Percentiles rank a stretch among this genome's conserved stretches.
These are phyloP conservation scores for Aquilaria yunnanensis DNA, from an alignment of 345 rosid genomes.

Conservation along the genomic window DNA sequence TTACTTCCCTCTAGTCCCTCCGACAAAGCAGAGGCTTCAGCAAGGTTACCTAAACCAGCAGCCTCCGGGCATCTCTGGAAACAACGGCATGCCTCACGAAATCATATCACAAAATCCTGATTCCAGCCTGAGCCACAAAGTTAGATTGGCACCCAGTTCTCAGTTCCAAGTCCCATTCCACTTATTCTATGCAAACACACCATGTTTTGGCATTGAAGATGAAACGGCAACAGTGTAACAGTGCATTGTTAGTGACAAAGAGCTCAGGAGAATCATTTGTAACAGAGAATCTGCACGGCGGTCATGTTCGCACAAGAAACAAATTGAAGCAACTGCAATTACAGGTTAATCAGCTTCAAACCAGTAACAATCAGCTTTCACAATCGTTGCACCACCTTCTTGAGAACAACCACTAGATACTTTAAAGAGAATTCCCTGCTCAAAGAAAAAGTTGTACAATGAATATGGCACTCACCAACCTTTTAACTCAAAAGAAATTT, in stretches of 20 bases:
- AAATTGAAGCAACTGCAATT: constrained; percentile 60
- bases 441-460: constrained; percentile 59
- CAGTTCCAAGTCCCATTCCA: constrained; percentile 28
- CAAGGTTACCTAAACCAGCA: constrained; percentile 11
- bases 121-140: constrained; percentile 19
- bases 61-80: constrained; percentile 17
- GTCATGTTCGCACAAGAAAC: constrained; percentile 64
- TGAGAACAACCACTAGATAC: constrained; percentile 60
- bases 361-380: constrained; percentile 47
- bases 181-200: constrained; percentile 24
- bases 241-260: constrained; percentile 34
- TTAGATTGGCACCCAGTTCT: constrained; percentile 18
- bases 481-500: constrained; percentile 30
- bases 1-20: constrained; percentile 16
- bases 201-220: constrained; percentile 19
- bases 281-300: constrained; percentile 76
- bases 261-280: constrained; percentile 60
- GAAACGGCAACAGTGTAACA: constrained; percentile 17
- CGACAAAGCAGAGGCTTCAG: constrained; percentile 7
- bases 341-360: constrained; percentile 56
- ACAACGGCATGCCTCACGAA: constrained; percentile 11
- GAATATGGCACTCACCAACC: constrained; percentile 42
- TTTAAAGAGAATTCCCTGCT: constrained; percentile 65
- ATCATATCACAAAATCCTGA: constrained; percentile 29
- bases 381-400: constrained; percentile 57